Conservation (phyloP, 2,329 filamentous ascomycete species). For the Apiospora marii region DNA sequence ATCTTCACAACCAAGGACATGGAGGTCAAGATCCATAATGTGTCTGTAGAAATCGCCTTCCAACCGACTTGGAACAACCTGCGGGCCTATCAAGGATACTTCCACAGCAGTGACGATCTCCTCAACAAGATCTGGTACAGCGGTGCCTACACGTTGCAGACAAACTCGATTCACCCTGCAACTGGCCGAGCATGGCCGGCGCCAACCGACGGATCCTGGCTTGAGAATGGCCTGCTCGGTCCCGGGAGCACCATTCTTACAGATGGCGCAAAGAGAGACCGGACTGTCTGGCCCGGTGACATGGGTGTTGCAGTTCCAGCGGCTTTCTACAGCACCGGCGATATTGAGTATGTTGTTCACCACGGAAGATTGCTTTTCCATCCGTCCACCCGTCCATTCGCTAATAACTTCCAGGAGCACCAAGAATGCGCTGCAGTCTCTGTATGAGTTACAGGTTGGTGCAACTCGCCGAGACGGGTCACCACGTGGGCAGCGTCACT, state of each 20-base stretch:
- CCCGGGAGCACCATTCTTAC: constrained; percentile 42
- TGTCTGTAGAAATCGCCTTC: constrained; percentile 39
- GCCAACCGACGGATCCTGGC: constrained; percentile 41
- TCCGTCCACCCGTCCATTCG: background rate
- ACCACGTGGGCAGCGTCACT: constrained; percentile 22
- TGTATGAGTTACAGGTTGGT: constrained; percentile 46
- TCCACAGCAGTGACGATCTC: constrained; percentile 56
- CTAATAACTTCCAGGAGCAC: constrained; percentile 46
- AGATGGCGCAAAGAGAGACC: constrained; percentile 62
- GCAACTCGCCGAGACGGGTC: background rate
- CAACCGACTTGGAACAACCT: constrained; percentile 53
- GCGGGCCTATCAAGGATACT: constrained; percentile 60
- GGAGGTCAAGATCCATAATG: constrained; percentile 34
- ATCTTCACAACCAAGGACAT: constrained; percentile 46
- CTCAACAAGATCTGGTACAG: constrained; percentile 65
- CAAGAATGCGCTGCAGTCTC: constrained; percentile 50
- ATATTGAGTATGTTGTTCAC: constrained; percentile 41
- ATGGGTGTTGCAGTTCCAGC: constrained; percentile 61
- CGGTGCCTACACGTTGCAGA: constrained; percentile 60
- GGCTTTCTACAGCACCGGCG: constrained; percentile 59
- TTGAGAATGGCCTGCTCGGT: constrained; percentile 39
- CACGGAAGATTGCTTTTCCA: background rate
- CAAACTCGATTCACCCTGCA: constrained; percentile 36
- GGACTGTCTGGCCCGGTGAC: constrained; percentile 65
- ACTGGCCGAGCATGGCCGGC: constrained; percentile 41